Conservation (phyloP, 108 stramenopile genomes). For the Discostella stelligeroides region DNA sequence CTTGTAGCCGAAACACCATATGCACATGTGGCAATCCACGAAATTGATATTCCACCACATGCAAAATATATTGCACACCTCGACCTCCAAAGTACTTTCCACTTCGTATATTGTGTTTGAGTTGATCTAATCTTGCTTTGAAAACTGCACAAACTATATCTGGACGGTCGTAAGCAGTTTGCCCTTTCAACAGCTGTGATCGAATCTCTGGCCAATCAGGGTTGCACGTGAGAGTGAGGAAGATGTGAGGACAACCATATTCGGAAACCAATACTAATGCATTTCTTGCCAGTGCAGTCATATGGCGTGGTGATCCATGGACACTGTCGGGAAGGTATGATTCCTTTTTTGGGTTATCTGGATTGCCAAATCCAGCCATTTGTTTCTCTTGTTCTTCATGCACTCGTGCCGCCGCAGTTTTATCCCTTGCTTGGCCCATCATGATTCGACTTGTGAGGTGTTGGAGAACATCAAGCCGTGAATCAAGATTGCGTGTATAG, state of each 20-base stretch:
- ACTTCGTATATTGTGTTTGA: neutral
- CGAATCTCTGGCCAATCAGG: neutral
- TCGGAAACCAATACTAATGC: too few relatives aligned
- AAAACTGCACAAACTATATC: neutral
- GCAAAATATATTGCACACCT: neutral
- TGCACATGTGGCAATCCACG: too few relatives aligned
- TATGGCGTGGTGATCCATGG: neutral
- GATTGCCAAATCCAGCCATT: neutral
- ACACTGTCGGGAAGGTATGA: constrained; percentile 2
- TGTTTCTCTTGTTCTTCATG: neutral
- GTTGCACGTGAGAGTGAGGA: neutral
- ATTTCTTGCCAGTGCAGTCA: constrained; percentile 1
- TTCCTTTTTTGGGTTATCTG: neutral
- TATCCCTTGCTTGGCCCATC: neutral
- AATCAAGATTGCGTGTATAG: too few relatives aligned
- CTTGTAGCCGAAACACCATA: too few relatives aligned
- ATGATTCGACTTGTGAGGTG: neutral
- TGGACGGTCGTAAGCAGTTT: neutral
- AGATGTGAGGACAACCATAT: neutral
- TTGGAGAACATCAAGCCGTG: too few relatives aligned
- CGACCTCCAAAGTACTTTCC: neutral
- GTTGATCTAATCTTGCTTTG: neutral
- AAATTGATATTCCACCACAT: neutral
- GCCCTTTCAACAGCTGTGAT: neutral
- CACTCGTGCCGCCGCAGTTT: neutral